Evolutionary conservation across 2,329 filamentous ascomycete genomes (phyloP).

Genomic region (Clonostachys byssicola): DNA sequence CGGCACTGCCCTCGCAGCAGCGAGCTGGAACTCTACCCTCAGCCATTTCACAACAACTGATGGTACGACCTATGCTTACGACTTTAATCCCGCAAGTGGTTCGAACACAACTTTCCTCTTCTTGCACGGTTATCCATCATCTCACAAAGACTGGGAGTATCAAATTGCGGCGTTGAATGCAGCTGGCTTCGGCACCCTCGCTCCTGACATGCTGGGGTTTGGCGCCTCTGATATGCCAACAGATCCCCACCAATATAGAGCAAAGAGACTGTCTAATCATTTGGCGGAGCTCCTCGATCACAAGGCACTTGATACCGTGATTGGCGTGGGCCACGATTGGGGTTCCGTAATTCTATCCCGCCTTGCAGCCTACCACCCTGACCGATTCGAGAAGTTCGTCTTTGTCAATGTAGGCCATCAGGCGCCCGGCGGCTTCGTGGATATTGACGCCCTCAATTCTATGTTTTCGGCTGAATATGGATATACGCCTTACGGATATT

Average conservation of each 20-base stretch:
- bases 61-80: constrained; percentile 11
- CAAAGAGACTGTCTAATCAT: constrained; percentile 22
- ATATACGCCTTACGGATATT: constrained; percentile 10
- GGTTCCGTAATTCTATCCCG: constrained; percentile 22
- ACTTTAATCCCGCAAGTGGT: constrained; percentile 11
- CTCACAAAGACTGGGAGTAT: constrained; percentile 33
- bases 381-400: constrained; percentile 9
- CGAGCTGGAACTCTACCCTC: not conserved
- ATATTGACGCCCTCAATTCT: constrained; percentile 7
- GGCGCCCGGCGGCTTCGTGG: constrained; percentile 3
- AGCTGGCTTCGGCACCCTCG: constrained; percentile 34
- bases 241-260: constrained; percentile 17
- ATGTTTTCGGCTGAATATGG: constrained; percentile 4
- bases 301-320: constrained; percentile 21
- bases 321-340: constrained; percentile 37
- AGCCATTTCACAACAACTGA: not conserved
- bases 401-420: constrained; percentile 12
- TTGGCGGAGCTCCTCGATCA: constrained; percentile 23
- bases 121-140: constrained; percentile 44
- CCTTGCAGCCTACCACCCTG: constrained; percentile 15
- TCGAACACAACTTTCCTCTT: constrained; percentile 31
- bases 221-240: constrained; percentile 24
- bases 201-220: constrained; percentile 33
- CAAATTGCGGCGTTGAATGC: constrained; percentile 26
- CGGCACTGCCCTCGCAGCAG: no score